Evolutionary conservation across 1,284 basidiomycete species (phyloP), one percentile per base, ranked within the genome.

Genomic region (Salmacisia buchloeana): DNA sequence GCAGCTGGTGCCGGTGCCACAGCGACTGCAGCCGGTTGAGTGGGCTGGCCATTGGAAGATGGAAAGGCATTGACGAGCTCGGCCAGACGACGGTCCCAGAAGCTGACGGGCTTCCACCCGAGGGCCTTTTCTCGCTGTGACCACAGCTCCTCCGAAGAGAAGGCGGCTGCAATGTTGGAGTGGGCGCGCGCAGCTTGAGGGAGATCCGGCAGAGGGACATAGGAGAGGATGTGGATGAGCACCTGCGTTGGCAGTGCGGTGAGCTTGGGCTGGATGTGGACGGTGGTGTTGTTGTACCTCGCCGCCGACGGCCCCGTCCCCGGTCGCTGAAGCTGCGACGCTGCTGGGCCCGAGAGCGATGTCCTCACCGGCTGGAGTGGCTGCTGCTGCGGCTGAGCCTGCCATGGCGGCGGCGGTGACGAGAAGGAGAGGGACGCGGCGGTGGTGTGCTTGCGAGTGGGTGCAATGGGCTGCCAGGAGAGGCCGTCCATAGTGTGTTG

Each of bases 111-210:
- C 25, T 61, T 61, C 64, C 70, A 77, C 38, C 71, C 62, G 0
- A 74, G 45, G 3, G 49, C 63, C 2, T 62, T 61, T 1, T 70
- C 46, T 43, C 69, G 67, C 9, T 61, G 60, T 0, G 64, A 61
- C 75, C 75, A 77, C n/a, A 74, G 54, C 0, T 65, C 34, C 15
- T 75, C 74, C 29, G 69, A 67, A 1, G 72, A 69, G 27, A 74
- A 70, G 33, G 71, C 69, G n/a, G 65, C 59, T 6, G 72, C 72
- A 0, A 76, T 59, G 1, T 65, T n/a, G 21, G 71, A 29, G 15
- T 65, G 66, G 18, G 69, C 61, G 0, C 64, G 60, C 12, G 71
- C 69, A 38, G 68, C 71, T 29, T 60, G 65, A 12, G 63, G 60
- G 1, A 75, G 60, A 27, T 73, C 67, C 3, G 66, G 54, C 1